A percentile compares a stretch with the other conserved stretches of the same genome.
Conservation (phyloP, 169 alveolate species). For the Babesia caballi region DNA sequence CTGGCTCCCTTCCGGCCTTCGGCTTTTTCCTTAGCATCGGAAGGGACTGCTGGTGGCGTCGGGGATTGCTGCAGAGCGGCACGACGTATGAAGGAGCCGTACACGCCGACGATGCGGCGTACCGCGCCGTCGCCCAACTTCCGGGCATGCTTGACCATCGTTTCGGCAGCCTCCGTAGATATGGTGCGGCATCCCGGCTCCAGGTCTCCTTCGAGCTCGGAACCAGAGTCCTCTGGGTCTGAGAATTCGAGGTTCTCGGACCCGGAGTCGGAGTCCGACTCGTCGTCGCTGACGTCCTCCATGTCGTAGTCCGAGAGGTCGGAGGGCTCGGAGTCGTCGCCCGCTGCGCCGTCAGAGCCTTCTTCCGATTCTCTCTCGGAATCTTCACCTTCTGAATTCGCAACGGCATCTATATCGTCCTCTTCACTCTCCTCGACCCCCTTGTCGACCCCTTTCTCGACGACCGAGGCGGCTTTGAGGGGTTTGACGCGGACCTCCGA, state of each 20-base stretch:
- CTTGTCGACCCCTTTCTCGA: too few species aligned
- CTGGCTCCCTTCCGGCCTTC: not conserved
- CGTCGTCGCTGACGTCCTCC: constrained; percentile 36
- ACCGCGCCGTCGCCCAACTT: not conserved
- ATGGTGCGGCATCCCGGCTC: constrained; percentile 12
- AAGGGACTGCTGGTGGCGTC: too few species aligned
- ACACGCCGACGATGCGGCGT: constrained; percentile 12
- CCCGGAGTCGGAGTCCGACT: constrained; percentile 13
- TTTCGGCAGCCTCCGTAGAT: constrained; percentile 11
- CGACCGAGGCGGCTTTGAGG: not conserved
- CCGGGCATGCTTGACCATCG: constrained; percentile 14
- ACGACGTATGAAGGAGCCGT: constrained; percentile 26
- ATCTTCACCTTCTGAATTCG: not conserved
- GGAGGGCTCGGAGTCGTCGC: constrained; percentile 8
- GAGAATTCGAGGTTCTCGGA: constrained; percentile 12
- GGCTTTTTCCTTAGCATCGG: not conserved
- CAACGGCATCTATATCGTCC: not conserved
- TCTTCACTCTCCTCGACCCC: not conserved
- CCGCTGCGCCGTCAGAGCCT: not conserved
- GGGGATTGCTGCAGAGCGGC: not conserved
- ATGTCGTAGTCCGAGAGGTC: constrained; percentile 36
- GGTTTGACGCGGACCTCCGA: not conserved
- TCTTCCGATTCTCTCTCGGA: not conserved
- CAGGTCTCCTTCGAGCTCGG: constrained; percentile 29
- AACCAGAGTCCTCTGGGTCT: constrained; percentile 6